Evolutionary conservation across 768 basidiomycete species (phyloP).

Genomic region (Mycena sanguinolenta): DNA sequence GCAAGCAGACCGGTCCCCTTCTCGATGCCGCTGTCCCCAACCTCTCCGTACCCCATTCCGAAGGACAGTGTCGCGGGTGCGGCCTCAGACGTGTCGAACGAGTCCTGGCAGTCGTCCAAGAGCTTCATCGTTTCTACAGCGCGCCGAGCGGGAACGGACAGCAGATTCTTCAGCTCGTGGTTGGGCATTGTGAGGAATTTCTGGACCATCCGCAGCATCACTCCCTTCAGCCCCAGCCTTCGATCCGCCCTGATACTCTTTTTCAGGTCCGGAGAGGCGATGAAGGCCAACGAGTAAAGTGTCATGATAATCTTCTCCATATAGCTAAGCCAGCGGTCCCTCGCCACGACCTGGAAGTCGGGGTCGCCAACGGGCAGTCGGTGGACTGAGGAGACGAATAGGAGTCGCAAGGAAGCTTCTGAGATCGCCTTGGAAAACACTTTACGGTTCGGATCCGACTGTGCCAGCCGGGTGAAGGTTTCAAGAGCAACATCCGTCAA

Average conservation of each 20-base stretch:
- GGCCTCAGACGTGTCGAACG: slow-evolving; percentile 76
- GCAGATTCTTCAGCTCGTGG: slow-evolving; percentile 66
- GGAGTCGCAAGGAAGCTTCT: slow-evolving; percentile 64
- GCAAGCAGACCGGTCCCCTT: slow-evolving; percentile 83
- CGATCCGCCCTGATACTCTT: slow-evolving; percentile 74
- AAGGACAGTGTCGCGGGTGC: slow-evolving; percentile 76
- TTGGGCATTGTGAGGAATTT: slow-evolving; percentile 66
- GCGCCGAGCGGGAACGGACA: slow-evolving; percentile 70
- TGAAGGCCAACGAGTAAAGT: slow-evolving; percentile 90
- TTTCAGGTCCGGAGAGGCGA: slow-evolving; percentile 84
- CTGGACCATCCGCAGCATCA: slow-evolving; percentile 81
- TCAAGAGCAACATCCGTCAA: slow-evolving; percentile 86
- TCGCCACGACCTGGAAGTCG: slow-evolving; percentile 77
- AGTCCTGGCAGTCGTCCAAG: slow-evolving; percentile 81
- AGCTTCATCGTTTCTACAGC: slow-evolving; percentile 84
- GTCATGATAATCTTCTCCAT: slow-evolving; percentile 84
- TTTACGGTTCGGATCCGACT: slow-evolving; percentile 83
- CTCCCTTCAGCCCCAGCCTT: slow-evolving; percentile 73
- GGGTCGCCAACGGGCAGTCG: slow-evolving; percentile 85
- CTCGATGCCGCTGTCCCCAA: slow-evolving; percentile 73
- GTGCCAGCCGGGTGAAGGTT: slow-evolving; percentile 83
- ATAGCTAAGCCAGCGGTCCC: slow-evolving; percentile 82
- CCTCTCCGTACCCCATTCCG: slow-evolving; percentile 89
- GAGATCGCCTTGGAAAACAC: slow-evolving; percentile 75
- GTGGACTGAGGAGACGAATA: slow-evolving; percentile 81